Percentiles rank a stretch among this genome's conserved stretches.
Evolutionary conservation across 805 yeast genomes (phyloP).

Genomic region (Teunomyces stri): DNA sequence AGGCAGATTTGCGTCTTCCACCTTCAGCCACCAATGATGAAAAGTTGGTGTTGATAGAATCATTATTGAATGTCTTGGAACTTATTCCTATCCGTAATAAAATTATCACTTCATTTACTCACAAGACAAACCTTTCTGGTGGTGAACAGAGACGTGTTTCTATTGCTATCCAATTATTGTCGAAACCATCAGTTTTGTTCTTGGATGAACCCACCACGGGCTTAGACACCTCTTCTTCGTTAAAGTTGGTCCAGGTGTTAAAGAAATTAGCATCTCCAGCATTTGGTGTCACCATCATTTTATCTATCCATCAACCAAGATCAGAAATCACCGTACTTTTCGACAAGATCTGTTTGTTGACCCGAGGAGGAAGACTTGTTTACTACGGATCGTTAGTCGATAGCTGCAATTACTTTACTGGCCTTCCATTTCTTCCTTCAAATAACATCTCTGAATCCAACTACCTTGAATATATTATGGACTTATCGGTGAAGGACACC

Average conservation of each 20-base stretch:
- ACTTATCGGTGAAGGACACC: slow-evolving; percentile 35
- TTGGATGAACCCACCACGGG: slow-evolving; percentile 91
- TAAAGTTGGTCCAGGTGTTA: slow-evolving; percentile 57
- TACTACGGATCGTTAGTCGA: slow-evolving; percentile 45
- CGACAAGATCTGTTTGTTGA: slow-evolving; percentile 64
- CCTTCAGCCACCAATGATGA: slow-evolving; percentile 40
- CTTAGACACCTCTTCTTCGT: slow-evolving; percentile 75
- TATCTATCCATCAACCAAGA: slow-evolving; percentile 84
- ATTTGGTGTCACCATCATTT: slow-evolving; percentile 68
- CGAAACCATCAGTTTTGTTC: slow-evolving; percentile 73
- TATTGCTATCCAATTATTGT: slow-evolving; percentile 72
- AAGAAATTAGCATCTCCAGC: slow-evolving; percentile 42
- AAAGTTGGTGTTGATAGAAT: slow-evolving; percentile 51
- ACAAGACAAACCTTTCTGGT: slow-evolving; percentile 67
- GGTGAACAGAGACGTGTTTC: slow-evolving; percentile 81
- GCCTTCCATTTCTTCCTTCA: slow-evolving; percentile 12
- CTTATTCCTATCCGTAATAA: slow-evolving; percentile 63
- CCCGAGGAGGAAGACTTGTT: slow-evolving; percentile 53
- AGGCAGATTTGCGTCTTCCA: slow-evolving; percentile 70
- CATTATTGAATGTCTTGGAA: slow-evolving; percentile 62
- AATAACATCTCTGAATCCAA: slow-evolving; percentile 8
- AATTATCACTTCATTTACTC: slow-evolving; percentile 47
- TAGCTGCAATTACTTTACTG: slow-evolving; percentile 49
- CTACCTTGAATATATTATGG: slow-evolving; percentile 34
- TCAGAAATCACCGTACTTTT: slow-evolving; percentile 69